Evolutionary conservation across 352 stramenopile genomes (phyloP).

Genomic region (Phytophthora tentaculata): DNA sequence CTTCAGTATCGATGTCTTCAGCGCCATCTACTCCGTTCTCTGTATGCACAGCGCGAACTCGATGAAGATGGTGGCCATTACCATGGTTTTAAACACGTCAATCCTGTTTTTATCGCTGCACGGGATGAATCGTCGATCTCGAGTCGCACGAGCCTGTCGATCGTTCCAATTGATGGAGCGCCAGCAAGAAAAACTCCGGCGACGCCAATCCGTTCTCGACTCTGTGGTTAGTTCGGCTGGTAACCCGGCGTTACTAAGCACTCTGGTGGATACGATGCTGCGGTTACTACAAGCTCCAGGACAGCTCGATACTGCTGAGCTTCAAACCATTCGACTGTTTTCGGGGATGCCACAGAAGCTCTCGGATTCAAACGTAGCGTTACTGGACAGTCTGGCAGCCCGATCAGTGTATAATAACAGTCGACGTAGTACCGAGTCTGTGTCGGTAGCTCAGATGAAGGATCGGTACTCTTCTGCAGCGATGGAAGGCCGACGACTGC

Average conservation of each 20-base stretch:
- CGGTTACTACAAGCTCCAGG: constrained; percentile 32
- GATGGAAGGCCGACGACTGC: constrained; percentile 12
- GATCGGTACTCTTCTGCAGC: constrained; percentile 26
- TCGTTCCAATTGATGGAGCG: constrained; percentile 32
- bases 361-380: constrained; percentile 8
- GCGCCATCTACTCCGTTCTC: constrained; percentile 42
- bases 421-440: not conserved
- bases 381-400: constrained; percentile 25
- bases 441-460: constrained; percentile 28
- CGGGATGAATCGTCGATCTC: constrained; percentile 31
- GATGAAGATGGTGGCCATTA: constrained; percentile 28
- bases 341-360: constrained; percentile 33
- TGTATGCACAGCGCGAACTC: constrained; percentile 43
- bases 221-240: constrained; percentile 11
- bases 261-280: constrained; percentile 24
- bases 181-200: constrained; percentile 22
- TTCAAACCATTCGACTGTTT: constrained; percentile 32
- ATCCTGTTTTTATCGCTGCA: constrained; percentile 27
- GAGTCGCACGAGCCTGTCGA: constrained; percentile 24
- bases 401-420: constrained; percentile 38
- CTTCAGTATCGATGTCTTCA: constrained; percentile 50
- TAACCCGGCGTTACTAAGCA: constrained; percentile 23
- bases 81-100: constrained; percentile 22
- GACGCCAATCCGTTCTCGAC: constrained; percentile 20
- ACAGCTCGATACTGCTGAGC: constrained; percentile 22